phyloP scores from a whole-genome alignment of 1,284 basidiomycete genomes.

The Vanrija sp. region DNA sequence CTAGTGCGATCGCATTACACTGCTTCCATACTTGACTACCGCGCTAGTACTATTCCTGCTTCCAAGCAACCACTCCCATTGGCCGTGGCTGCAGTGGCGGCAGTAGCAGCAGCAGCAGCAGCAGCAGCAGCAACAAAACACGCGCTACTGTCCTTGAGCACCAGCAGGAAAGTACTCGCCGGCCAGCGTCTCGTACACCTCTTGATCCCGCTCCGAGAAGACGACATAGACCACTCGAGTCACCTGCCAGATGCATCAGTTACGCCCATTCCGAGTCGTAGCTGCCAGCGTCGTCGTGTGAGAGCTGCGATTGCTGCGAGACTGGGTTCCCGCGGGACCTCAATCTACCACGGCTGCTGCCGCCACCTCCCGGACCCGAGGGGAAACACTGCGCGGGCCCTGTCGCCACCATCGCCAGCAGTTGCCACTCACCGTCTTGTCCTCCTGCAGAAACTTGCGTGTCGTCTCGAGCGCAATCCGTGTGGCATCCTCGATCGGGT shows the following conservation, averaged over 20 bases:
- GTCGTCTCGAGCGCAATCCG: slow-evolving; percentile 40
- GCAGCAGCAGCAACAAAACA: no score
- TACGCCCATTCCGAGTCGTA: no score
- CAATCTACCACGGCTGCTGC: background rate
- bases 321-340: no score
- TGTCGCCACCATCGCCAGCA: background rate
- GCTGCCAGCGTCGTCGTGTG: no score
- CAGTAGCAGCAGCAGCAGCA: no score
- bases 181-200: slow-evolving; percentile 32
- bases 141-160: no score
- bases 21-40: no score
- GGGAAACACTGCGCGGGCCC: background rate
- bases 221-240: slow-evolving; percentile 44
- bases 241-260: slow-evolving; percentile 23
- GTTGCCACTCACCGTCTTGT: slow-evolving; percentile 24
- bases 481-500: slow-evolving; percentile 45
- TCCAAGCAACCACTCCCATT: no score
- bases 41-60: no score
- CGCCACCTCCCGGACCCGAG: background rate
- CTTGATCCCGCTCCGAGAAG: slow-evolving; percentile 39
- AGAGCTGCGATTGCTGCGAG: no score
- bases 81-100: no score
- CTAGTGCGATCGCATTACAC: no score
- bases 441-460: slow-evolving; percentile 30
- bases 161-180: slow-evolving; percentile 34